Evolutionary conservation across 2,329 filamentous ascomycete genomes (phyloP).

Genomic region (Neopestalotiopsis sp.): DNA sequence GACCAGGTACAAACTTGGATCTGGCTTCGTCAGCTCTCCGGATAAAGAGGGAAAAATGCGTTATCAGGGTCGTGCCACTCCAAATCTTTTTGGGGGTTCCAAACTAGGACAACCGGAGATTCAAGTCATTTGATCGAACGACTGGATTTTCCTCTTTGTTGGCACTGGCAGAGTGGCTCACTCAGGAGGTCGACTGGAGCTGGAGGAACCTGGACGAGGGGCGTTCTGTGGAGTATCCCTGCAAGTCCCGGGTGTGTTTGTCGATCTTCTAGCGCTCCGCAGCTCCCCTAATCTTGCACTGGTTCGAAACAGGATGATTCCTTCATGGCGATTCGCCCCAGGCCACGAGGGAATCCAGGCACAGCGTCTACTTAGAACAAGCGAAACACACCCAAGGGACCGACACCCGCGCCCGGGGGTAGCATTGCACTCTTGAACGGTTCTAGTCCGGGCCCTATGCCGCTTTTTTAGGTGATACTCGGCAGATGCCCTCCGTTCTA

Average conservation of each 20-base stretch:
- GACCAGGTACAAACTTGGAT: neutral
- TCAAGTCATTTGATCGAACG: neutral
- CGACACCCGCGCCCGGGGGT: neutral
- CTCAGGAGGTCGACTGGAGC: neutral
- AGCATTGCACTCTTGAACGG: neutral
- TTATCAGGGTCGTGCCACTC: neutral
- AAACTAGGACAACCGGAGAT: neutral
- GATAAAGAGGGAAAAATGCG: neutral
- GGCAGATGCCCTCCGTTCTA: slow-evolving; percentile 29
- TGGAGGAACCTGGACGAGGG: neutral
- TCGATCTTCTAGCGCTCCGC: neutral
- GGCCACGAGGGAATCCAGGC: slow-evolving; percentile 7
- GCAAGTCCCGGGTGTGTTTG: slow-evolving; percentile 20
- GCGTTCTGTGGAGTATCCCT: slow-evolving; percentile 29
- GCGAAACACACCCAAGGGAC: neutral
- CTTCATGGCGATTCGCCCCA: slow-evolving; percentile 1
- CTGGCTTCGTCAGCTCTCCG: slow-evolving; percentile 8
- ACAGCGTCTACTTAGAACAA: neutral
- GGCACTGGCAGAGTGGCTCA: neutral
- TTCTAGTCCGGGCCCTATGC: slow-evolving; percentile 14
- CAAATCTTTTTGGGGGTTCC: neutral
- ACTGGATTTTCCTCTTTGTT: slow-evolving; percentile 16
- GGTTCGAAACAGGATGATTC: slow-evolving; percentile 6
- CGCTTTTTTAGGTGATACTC: slow-evolving; percentile 24
- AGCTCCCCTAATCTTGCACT: neutral